A percentile compares a stretch with the other conserved stretches of the same genome.
phyloP scores from a whole-genome alignment of 2,329 filamentous ascomycete genomes.

The Colletotrichum sp. region DNA sequence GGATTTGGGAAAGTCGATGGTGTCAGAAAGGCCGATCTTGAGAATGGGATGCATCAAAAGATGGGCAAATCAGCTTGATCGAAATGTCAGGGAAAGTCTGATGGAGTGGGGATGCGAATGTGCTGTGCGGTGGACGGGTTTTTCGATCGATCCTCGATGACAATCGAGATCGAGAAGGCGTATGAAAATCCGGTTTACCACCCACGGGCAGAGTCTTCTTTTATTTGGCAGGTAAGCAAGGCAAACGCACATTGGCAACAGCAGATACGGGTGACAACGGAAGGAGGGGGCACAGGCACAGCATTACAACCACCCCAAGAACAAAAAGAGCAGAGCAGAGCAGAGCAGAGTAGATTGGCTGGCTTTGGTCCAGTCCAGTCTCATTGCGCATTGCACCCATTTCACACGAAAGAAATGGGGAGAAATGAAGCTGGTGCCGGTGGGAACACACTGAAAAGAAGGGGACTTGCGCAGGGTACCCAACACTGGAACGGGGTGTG shows the following conservation, averaged over 20 bases:
- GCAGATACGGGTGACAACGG: not conserved
- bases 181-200: not conserved
- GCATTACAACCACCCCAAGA: not conserved
- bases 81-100: not conserved
- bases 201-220: not conserved
- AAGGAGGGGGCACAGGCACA: not conserved
- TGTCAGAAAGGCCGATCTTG: not conserved
- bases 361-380: fast-evolving
- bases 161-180: not conserved
- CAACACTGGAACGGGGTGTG: not conserved
- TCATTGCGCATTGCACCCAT: not conserved
- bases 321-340: too few relatives aligned
- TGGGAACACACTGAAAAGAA: too few relatives aligned
- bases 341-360: not conserved
- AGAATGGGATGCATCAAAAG: not conserved
- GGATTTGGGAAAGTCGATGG: not conserved
- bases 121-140: not conserved
- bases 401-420: not conserved
- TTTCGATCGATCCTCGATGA: not conserved
- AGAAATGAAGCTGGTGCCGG: too few relatives aligned
- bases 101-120: not conserved
- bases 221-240: not conserved
- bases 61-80: not conserved
- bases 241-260: not conserved
- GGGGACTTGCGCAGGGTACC: not conserved